Base-by-base conservation (phyloP, 2,329 filamentous ascomycete species). In the Apiospora malaysiana region DNA sequence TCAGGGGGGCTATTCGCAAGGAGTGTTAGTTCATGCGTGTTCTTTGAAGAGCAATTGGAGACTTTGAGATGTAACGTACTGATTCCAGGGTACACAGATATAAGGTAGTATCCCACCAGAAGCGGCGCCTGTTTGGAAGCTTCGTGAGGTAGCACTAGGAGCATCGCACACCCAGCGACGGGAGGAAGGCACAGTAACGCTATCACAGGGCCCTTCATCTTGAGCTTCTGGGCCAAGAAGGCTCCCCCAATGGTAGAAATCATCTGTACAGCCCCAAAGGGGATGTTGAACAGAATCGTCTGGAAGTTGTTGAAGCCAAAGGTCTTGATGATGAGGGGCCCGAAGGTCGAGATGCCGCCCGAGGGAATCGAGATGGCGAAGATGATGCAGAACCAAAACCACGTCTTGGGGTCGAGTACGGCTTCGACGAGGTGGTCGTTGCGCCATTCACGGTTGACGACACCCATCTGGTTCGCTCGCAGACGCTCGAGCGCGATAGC, bases 21-120 rank as follows among this genome's bases (percentile, higher is more conserved):
- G 75, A 18, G 2, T 23, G 56, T 63, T 18, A 72, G 69, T 70
- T 21, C 69, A 45, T 25, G 63, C 42, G 8, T 40, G n/a, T 21
- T 40, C 1, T 40, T 37, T 10, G 3, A n/a, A 6, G 8, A 16
- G 23, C 6, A 27, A 42, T 14, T 21, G 46, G 4, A 16, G 51
- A 42, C 43, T 51, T 14, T 25, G 12, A 16, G 23, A 10, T 12
- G 23, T 32, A 3, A 77, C 81, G 75, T 79, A 83, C 82, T 85
- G 71, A 89, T 89, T 7, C 85, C 87, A 1, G 87, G 87, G 71
- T 89, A 89, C n/a, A 88, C 84, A 0, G 86, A 88, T 45, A 88
- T 86, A 2, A 74, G 79, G 75, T 82, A 77, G 66, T 76, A 76
- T 23, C 75, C 75, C 18, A 70, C 72, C 45, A 77, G 85, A 27